Base-by-base conservation (phyloP, 2,329 filamentous ascomycete genomes). In the Thelonectria discophora region DNA sequence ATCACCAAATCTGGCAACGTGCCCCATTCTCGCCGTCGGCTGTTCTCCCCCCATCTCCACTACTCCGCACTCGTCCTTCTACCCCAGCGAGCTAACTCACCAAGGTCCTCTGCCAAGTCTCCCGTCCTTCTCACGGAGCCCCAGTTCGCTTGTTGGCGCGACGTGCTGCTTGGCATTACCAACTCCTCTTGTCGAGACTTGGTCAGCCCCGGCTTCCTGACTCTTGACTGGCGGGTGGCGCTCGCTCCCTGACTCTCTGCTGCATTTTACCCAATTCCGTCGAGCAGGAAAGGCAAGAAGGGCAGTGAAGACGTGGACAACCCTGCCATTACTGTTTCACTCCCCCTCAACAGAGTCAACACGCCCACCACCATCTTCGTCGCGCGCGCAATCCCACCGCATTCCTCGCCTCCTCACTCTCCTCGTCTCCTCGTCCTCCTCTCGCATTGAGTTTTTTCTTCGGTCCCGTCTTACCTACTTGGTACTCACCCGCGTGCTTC, bases 11-110 rank as follows among this genome's bases (percentile, higher is more conserved):
- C 21, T 51, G 10, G 42, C 32, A 55, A 59, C 53, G 60, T 66
- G 49, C 58, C 63, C 48, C 58, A 60, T 59, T 59, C 51, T 57
- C 34, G 53, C 46, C 55, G 65, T 40, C 55, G 51, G 37, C 17
- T 55, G 32, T 39, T 57, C 53, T 37, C 17, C 42, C 24, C 30
- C 52, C 46, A 54, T 62, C 68, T 54, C 68, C 65, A 60, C 64
- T 69, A 70, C 69, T 71, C 69, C 69, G 69, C 67, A 65, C 63
- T 67, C 20, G 3, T 47, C 13, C 8, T 46, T 30, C 42, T 58
- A 53, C 57, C 64, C 63, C 61, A 64, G 58, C 47, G 15, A 43
- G 52, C 55, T 50, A 24, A 24, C 21, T 24, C 6, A 24, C 6
- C 21, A 3, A 43, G 45, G 47, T 40, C 39, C 10, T n/a, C 24